Conservation (phyloP, 2,329 filamentous ascomycete genomes). For the Didymella lethalis region DNA sequence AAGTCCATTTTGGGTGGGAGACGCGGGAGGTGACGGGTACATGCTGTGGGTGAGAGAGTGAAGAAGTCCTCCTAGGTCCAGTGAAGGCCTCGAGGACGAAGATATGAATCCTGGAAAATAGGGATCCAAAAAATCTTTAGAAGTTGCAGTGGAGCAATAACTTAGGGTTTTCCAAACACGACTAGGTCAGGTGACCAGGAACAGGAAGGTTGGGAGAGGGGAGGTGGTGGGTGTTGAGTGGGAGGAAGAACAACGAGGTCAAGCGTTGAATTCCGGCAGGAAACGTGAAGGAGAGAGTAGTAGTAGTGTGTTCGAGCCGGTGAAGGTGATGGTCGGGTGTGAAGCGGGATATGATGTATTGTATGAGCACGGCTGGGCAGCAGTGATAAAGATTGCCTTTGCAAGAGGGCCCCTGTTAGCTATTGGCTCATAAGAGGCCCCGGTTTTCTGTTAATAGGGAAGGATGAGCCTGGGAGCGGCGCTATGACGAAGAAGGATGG, state of each 20-base stretch:
- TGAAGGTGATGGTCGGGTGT: conserved; percentile 29
- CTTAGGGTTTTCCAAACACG: conserved; percentile 26
- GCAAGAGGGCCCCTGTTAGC: conserved; percentile 25
- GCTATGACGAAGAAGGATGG: conserved; percentile 51
- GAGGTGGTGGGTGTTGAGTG: conserved; percentile 21
- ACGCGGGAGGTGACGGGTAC: conserved; percentile 61
- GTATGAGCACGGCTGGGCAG: conserved; percentile 47
- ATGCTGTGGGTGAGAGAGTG: conserved; percentile 46
- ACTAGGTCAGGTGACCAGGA: conserved; percentile 34
- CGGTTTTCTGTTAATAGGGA: conserved; percentile 50
- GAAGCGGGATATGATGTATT: conserved; percentile 50
- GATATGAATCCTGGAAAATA: conserved; percentile 33
- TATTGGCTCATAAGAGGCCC: conserved; percentile 42
- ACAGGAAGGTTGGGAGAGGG: conserved; percentile 18
- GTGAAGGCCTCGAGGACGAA: conserved; percentile 51
- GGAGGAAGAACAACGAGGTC: conserved; percentile 27
- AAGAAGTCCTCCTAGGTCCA: conserved; percentile 51
- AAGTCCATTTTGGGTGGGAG: conserved; percentile 55
- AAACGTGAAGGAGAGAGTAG: conserved; percentile 37
- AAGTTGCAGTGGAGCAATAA: conserved; percentile 17
- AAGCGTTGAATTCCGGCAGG: conserved; percentile 21
- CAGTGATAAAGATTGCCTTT: conserved; percentile 43
- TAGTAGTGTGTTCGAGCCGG: conserved; percentile 25
- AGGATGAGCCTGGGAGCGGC: conserved; percentile 44
- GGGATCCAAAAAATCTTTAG: conserved; percentile 20